These are phyloP conservation scores for Ceratobasidium sp. DNA, from an alignment of 1,284 basidiomycete genomes.

Conservation along the genomic window DNA sequence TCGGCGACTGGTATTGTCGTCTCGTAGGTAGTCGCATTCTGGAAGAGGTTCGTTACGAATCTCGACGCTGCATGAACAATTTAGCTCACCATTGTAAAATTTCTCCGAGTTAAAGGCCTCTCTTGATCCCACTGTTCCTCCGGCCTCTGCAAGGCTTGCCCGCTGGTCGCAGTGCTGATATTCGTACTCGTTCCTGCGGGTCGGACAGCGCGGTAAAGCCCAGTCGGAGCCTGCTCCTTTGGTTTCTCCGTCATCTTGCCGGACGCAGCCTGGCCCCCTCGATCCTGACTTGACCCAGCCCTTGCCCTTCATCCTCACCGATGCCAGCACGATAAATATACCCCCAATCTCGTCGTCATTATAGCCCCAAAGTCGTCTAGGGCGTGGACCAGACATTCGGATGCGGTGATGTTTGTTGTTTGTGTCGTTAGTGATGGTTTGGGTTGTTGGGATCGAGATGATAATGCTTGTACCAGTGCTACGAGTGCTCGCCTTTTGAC, in stretches of 20 bases:
- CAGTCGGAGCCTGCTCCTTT: not conserved
- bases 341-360: not conserved
- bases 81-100: not conserved
- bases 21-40: not conserved
- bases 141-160: not conserved
- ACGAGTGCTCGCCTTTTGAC: conserved; percentile 16
- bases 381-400: not conserved
- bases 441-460: not conserved
- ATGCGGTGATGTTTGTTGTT: not conserved
- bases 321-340: conserved; percentile 19
- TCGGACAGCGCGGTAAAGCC: conserved; percentile 1
- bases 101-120: not conserved
- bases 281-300: not conserved
- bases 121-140: not conserved
- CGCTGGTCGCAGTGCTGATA: not conserved
- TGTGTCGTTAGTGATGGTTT: conserved; percentile 7
- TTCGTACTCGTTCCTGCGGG: not conserved
- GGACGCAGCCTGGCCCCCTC: not conserved
- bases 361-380: conserved; percentile 1
- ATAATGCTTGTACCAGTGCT: conserved; percentile 28
- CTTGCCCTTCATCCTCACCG: not conserved
- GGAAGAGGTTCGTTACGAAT: not conserved
- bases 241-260: not conserved
- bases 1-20: not conserved
- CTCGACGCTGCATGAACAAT: not conserved